Evolutionary conservation across 768 basidiomycete species (phyloP), one percentile per base, ranked within the genome.

Genomic region (Lactifluus piperatus): DNA sequence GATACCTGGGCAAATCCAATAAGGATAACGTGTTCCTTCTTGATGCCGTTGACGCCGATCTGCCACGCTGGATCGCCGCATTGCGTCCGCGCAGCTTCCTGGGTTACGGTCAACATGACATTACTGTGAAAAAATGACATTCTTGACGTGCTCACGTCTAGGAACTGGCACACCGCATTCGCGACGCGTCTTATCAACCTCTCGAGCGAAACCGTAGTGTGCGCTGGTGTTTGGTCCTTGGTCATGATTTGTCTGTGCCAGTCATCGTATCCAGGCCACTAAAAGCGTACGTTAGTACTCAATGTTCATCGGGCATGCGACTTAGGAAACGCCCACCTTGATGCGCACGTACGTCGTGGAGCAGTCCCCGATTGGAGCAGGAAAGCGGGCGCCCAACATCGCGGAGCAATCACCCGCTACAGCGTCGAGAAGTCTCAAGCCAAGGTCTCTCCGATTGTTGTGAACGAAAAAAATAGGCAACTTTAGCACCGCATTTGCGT

Each of bases 381-480:
- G 9, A 8, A 0, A n/a, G n/a, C 6, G 30, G 10, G 30, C 49
- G 7, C 51, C 32, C 39, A 54, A 22, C 3, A 46, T n/a, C 24
- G 18, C 20, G 18, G 10, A 3, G 26, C 44, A 37, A 20, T 51
- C 20, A 36, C 54, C 60, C 7, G 36, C 45, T 9, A 27, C 37
- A 43, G 55, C 54, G 2, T 26, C 24, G 2, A 30, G 29, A 11
- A 63, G 5, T 1, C 5, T 43, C 10, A 62, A 20, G 2, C 62
- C 62, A 20, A 61, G 14, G 4, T 16, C 26, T 9, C 16, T 32
- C 24, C 45, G 26, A 20, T 52, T 45, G 30, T 36, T 39, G 13
- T 51, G 41, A 6, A 62, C 30, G 32, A 63, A 63, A n/a, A 63
- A 63, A n/a, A 63, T 56, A 0, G 62, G 62, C 45, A 62, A 14